Evolutionary conservation across 495 filamentous ascomycete species (phyloP), one percentile per base, ranked within the genome.

Genomic region (Pyrenopolyporus hunteri): DNA sequence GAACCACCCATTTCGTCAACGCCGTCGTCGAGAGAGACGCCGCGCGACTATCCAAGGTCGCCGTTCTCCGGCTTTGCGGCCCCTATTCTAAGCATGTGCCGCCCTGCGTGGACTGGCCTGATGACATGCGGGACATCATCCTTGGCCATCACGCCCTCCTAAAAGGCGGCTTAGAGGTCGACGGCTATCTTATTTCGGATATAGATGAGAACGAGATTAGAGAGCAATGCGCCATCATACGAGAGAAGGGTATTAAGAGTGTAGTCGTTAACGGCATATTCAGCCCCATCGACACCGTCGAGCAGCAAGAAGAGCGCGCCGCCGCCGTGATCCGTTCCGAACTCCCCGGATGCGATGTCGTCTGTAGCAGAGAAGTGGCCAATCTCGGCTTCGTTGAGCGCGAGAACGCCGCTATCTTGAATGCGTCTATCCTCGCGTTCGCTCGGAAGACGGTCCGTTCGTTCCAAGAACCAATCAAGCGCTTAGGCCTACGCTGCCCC

Each of bases 1-100:
- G 85, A 11, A 88, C 85, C 1, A 87, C 84, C 0, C 80, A 83
- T 63, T 87, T 86, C 68, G 79, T 87, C 57, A 87, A 87, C 66
- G 84, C 85, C 6, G 82, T 87, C 29, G 74, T 86, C 6, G 81
- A 86, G 66, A 70, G 77, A 6, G 83, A 87, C 66, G 69, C 75
- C 11, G 57, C 73, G 9, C 77, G 81, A 3, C 70, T 87, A 20
- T 74, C 74, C 6, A 73, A 71, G 26, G 84, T 87, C 2, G 84
- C 83, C 11, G 78, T 86, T 6, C 54, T 85, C 6, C 74, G 84
- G 6, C 73, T 86, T 7, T 84, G 74, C 33, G 78, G 80, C 4
- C 75, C 80, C 2, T 85, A 83, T 56, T 77, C 79, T 4, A 81
- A 78, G 46, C 78, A 85, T 57, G 76, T 78, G 2, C 80, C 80